Conservation (phyloP, 208 protist species). For the Porcisia deanei region DNA sequence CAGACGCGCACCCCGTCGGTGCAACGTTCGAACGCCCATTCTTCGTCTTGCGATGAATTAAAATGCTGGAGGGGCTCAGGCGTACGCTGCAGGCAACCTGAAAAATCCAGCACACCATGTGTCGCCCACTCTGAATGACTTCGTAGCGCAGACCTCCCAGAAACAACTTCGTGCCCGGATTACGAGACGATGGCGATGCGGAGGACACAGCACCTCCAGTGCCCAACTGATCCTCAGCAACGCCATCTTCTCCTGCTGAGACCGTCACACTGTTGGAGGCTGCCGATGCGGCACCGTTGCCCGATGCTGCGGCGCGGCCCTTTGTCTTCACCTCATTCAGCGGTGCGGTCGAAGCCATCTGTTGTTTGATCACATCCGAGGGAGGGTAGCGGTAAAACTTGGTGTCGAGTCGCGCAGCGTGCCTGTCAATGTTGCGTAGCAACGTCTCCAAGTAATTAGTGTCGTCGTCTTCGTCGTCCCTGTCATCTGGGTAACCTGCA, state of each 20-base stretch:
- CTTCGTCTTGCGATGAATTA: conserved; percentile 78
- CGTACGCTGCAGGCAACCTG: conserved; percentile 58
- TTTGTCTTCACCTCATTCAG: conserved; percentile 16
- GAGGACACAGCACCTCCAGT: neutral
- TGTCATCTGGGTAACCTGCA: neutral
- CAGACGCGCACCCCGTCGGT: conserved; percentile 80
- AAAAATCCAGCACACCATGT: conserved; percentile 76
- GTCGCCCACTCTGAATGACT: conserved; percentile 74
- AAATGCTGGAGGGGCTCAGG: conserved; percentile 50
- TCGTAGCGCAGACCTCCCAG: conserved; percentile 84
- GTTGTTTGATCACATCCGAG: conserved; percentile 45
- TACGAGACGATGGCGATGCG: conserved; percentile 2
- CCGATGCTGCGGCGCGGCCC: neutral
- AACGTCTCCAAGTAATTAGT: conserved; percentile 21
- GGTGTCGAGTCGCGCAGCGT: conserved; percentile 27
- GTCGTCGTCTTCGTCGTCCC: conserved; percentile 13
- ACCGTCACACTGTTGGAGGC: neutral
- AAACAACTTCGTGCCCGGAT: conserved; percentile 73
- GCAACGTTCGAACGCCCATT: conserved; percentile 39
- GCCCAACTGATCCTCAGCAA: neutral
- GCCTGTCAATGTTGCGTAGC: conserved; percentile 30
- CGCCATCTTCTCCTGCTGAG: neutral
- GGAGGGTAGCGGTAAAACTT: conserved; percentile 64
- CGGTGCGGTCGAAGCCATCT: conserved; percentile 11
- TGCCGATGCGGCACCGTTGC: neutral